Evolutionary conservation across 495 filamentous ascomycete genomes (phyloP).

Genomic region (Rostrohypoxylon terebratum): DNA sequence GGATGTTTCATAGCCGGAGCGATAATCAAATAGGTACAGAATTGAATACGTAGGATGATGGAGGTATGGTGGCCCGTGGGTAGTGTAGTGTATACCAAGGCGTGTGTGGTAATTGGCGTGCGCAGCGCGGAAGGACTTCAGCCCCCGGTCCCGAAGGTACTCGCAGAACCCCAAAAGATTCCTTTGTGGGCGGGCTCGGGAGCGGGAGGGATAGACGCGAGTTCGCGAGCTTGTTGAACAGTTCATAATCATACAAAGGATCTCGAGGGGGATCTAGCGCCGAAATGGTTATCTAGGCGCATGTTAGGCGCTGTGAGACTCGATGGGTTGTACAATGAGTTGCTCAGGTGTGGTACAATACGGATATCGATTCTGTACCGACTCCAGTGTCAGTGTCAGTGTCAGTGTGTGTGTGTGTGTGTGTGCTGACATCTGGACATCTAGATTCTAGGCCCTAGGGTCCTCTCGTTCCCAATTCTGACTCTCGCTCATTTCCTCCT

Average conservation of each 20-base stretch:
- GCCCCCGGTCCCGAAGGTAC: constrained; percentile 35
- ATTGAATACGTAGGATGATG: no score
- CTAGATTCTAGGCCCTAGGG: no score
- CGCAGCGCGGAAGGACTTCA: constrained; percentile 21
- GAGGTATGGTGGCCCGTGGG: background rate
- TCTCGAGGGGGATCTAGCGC: constrained; percentile 38
- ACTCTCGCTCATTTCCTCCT: background rate
- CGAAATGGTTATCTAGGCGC: constrained; percentile 21
- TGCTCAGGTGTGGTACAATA: constrained; percentile 1
- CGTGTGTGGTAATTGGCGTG: background rate
- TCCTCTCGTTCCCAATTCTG: background rate
- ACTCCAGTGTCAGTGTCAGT: no score
- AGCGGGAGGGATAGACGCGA: constrained; percentile 30
- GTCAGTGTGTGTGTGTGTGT: no score
- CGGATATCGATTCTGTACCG: no score
- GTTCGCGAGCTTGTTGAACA: constrained; percentile 14
- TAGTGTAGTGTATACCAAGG: background rate
- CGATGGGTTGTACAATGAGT: constrained; percentile 14
- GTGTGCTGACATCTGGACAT: constrained; percentile 2
- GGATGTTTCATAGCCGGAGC: constrained; percentile 4
- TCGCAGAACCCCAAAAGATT: background rate
- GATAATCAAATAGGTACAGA: constrained; percentile 10
- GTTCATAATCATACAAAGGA: constrained; percentile 27
- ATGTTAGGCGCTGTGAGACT: constrained; percentile 29
- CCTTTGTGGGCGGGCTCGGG: constrained; percentile 4